phyloP scores from a whole-genome alignment of 176 grass and related monocot genomes.

The Echinochloa phyllopogon region DNA sequence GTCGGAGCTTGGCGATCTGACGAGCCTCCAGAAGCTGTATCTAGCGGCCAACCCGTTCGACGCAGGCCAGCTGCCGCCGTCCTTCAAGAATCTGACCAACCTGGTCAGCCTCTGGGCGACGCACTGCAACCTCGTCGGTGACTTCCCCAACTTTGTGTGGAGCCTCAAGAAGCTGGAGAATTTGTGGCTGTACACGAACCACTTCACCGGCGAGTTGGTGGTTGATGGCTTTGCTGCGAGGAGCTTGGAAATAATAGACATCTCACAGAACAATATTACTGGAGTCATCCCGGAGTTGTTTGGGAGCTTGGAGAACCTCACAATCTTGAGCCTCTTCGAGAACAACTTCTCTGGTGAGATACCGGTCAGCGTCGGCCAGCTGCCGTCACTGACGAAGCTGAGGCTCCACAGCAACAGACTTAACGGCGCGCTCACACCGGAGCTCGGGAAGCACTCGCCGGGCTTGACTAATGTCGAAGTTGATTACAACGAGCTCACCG shows the following conservation, averaged over 20 bases:
- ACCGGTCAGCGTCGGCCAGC: conserved; percentile 55
- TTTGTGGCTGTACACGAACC: conserved; percentile 21
- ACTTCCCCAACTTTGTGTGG: conserved; percentile 63
- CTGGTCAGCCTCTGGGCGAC: neutral
- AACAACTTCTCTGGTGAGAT: conserved; percentile 75
- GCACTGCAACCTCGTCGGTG: conserved; percentile 45
- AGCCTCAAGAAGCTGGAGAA: conserved; percentile 36
- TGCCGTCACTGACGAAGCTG: neutral
- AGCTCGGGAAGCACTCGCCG: conserved; percentile 54
- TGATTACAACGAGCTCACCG: conserved; percentile 53
- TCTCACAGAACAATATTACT: conserved; percentile 53
- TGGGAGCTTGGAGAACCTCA: conserved; percentile 49
- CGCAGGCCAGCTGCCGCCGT: conserved; percentile 34
- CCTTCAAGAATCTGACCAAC: conserved; percentile 54
- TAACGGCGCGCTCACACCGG: conserved; percentile 55
- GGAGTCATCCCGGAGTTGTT: conserved; percentile 68
- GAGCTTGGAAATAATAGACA: conserved; percentile 41
- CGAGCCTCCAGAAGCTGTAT: conserved; percentile 24
- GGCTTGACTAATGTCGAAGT: conserved; percentile 21
- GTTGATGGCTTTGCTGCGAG: conserved; percentile 34
- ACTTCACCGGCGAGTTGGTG: conserved; percentile 37
- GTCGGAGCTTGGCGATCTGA: conserved; percentile 51
- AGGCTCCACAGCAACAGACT: conserved; percentile 31
- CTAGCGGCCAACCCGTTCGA: conserved; percentile 40
- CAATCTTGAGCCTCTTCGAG: neutral